phyloP scores from a whole-genome alignment of 1,139 yeast species.

The Nematodospora anomalae region DNA sequence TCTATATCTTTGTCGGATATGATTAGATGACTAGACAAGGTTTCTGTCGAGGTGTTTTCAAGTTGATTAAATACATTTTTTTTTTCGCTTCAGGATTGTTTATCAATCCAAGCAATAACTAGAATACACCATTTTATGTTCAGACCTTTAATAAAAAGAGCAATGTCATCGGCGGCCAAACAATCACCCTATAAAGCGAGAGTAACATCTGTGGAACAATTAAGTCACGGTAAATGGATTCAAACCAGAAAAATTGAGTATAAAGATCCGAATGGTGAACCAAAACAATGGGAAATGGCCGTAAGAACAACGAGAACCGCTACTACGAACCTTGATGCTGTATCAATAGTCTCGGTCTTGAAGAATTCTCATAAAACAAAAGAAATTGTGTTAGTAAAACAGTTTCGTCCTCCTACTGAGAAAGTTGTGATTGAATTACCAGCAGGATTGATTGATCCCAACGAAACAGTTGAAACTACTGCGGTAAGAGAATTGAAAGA shows the following conservation, averaged over 20 bases:
- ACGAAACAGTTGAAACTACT: conserved; percentile 72
- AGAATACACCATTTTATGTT: conserved; percentile 7
- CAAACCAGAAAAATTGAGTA: conserved; percentile 62
- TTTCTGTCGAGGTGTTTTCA: too few relatives aligned
- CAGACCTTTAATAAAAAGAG: conserved; percentile 8
- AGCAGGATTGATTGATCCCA: conserved; percentile 89
- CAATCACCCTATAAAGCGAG: conserved; percentile 40
- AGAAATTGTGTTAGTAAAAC: conserved; percentile 75
- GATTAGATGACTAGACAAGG: too few relatives aligned
- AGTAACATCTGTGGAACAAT: conserved; percentile 30
- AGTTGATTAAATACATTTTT: too few relatives aligned
- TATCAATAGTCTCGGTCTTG: conserved; percentile 77
- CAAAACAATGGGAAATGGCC: conserved; percentile 87
- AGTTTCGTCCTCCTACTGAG: conserved; percentile 87
- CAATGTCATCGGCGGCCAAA: conserved; percentile 20
- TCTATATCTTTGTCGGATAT: too few relatives aligned
- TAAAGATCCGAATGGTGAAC: conserved; percentile 63
- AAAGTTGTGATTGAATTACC: conserved; percentile 92
- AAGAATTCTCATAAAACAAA: conserved; percentile 45
- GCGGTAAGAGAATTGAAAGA: conserved; percentile 86
- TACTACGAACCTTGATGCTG: conserved; percentile 76
- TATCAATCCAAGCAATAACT: too few relatives aligned
- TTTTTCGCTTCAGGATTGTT: too few relatives aligned
- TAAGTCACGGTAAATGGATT: conserved; percentile 44
- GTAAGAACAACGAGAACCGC: conserved; percentile 75